A percentile compares a stretch with the other conserved stretches of the same genome.
These are phyloP conservation scores for Trichocladium uniseriatum DNA, from an alignment of 495 filamentous ascomycete species.

Conservation along the genomic window DNA sequence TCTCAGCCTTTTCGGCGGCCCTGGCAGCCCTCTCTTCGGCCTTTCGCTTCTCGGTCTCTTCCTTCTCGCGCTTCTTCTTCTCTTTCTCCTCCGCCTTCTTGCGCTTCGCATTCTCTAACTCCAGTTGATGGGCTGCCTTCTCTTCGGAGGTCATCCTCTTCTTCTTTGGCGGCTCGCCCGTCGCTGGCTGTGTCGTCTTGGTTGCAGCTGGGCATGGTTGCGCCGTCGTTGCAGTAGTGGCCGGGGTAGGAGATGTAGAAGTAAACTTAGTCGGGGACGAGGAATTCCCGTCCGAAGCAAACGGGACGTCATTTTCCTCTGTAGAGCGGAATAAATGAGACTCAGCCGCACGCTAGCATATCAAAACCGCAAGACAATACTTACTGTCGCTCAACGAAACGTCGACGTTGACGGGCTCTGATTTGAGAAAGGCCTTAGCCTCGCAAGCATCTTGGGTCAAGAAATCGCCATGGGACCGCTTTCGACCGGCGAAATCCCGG, in stretches of 20 bases:
- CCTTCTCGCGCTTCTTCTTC: constrained; percentile 36
- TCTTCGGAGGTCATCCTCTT: constrained; percentile 46
- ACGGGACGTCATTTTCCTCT: constrained; percentile 18
- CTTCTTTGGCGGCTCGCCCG: constrained; percentile 33
- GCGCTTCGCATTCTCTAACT: constrained; percentile 32
- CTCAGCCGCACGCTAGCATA: background rate
- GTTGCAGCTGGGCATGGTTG: constrained; percentile 1
- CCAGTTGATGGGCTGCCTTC: constrained; percentile 31
- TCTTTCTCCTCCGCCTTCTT: constrained; percentile 35
- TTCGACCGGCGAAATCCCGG: constrained; percentile 21
- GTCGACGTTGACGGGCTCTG: background rate
- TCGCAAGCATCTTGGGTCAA: constrained; percentile 15
- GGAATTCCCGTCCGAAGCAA: background rate
- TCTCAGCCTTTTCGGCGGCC: constrained; percentile 30
- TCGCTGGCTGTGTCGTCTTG: constrained; percentile 9
- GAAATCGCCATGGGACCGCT: constrained; percentile 32
- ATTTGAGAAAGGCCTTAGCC: background rate
- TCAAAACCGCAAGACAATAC: background rate
- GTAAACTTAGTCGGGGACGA: constrained; percentile 20
- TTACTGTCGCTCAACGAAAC: constrained; percentile 15
- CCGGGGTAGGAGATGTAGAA: constrained; percentile 27
- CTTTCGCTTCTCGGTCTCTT: constrained; percentile 32
- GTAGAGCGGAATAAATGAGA: background rate
- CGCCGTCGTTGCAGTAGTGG: background rate
- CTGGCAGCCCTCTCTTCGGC: constrained; percentile 25